phyloP scores from a whole-genome alignment of 2,329 filamentous ascomycete genomes.

The Grosmannia penicillata region DNA sequence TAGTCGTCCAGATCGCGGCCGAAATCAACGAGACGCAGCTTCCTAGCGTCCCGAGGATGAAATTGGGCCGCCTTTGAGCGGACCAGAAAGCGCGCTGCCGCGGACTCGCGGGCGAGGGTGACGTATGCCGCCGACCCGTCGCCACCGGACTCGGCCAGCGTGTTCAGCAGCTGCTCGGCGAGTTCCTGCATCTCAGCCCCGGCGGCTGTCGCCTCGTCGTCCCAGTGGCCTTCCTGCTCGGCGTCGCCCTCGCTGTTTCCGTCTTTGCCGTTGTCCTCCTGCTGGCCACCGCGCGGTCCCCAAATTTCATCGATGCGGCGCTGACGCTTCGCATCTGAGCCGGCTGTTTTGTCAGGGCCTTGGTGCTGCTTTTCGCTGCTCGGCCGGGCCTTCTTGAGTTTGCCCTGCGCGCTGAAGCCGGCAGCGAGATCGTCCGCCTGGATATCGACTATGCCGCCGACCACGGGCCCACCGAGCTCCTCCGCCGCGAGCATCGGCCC shows the following conservation, averaged over 20 bases:
- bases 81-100: constrained; percentile 48
- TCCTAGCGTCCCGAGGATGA: constrained; percentile 46
- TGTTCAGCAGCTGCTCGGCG: constrained; percentile 45
- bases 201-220: constrained; percentile 27
- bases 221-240: not conserved
- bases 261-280: not conserved
- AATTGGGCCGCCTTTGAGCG: constrained; percentile 52
- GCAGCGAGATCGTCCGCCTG: constrained; percentile 42
- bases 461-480: constrained; percentile 68
- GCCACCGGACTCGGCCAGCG: constrained; percentile 36
- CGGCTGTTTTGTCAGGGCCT: too few species aligned
- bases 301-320: constrained; percentile 50
- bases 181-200: constrained; percentile 43
- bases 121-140: constrained; percentile 44
- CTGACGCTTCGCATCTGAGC: constrained; percentile 42
- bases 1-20: constrained; percentile 45
- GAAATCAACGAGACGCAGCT: constrained; percentile 47
- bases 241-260: not conserved
- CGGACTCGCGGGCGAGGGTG: constrained; percentile 41
- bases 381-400: constrained; percentile 30
- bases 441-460: constrained; percentile 56
- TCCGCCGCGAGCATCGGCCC: constrained; percentile 69
- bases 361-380: constrained; percentile 18
- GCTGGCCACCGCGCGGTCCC: constrained; percentile 18
- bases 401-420: constrained; percentile 46